A percentile compares a stretch with the other conserved stretches of the same genome.
Evolutionary conservation across 805 yeast species (phyloP).

Genomic region (Candida sonorensis): DNA sequence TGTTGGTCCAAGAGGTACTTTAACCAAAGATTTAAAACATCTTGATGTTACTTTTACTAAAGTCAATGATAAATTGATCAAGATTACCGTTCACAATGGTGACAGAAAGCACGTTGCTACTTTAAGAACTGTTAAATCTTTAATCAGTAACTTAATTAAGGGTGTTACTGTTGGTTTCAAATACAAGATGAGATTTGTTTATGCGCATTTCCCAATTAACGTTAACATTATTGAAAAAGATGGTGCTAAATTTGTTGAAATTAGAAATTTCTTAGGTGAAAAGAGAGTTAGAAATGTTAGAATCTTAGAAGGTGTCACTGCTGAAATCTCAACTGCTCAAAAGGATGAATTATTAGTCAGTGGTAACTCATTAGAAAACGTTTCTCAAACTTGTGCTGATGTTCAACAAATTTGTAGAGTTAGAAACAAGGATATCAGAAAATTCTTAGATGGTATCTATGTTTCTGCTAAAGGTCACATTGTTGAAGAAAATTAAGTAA

Average conservation of each 20-base stretch:
- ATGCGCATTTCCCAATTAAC: conserved; percentile 99
- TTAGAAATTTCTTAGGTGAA: conserved; percentile 99
- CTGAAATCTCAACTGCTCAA: conserved; percentile 72
- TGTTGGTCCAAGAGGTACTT: conserved; percentile 96
- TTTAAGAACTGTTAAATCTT: conserved; percentile 95
- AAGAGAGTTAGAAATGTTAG: conserved; percentile 88
- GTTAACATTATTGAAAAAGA: conserved; percentile 84
- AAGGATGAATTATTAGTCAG: conserved; percentile 91
- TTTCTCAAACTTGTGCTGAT: conserved; percentile 98
- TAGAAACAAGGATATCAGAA: conserved; percentile 99
- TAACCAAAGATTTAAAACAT: conserved; percentile 87
- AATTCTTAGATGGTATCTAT: conserved; percentile 99
- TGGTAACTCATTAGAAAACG: conserved; percentile 97
- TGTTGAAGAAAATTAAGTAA: conserved; percentile 36
- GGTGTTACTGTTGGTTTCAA: conserved; percentile 99
- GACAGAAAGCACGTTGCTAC: conserved; percentile 99
- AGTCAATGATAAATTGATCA: conserved; percentile 63
- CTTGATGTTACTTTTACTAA: conserved; percentile 90
- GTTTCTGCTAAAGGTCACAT: conserved; percentile 93
- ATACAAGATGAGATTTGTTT: conserved; percentile 99
- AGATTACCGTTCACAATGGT: conserved; percentile 94
- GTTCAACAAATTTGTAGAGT: conserved; percentile 97
- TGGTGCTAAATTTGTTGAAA: conserved; percentile 72
- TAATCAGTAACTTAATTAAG: conserved; percentile 87
- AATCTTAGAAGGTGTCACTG: conserved; percentile 83